phyloP scores from a whole-genome alignment of 805 yeast genomes.

The Schizosaccharomyces octosporus region DNA sequence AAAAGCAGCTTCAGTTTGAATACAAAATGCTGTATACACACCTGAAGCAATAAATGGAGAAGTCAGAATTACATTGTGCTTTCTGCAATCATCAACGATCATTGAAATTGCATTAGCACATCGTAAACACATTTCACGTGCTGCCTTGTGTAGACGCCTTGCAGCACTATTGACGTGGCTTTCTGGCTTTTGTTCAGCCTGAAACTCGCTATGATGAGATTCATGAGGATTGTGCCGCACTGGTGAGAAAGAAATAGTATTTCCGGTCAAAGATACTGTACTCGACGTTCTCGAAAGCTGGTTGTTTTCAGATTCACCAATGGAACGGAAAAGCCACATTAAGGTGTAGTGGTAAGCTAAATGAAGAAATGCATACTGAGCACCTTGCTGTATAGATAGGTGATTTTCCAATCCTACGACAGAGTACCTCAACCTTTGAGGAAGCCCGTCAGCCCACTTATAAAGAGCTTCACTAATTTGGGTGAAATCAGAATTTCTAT shows the following conservation, averaged over 20 bases:
- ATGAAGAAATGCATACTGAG: conserved; percentile 1
- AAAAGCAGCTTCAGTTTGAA: background rate
- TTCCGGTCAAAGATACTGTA: background rate
- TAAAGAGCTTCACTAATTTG: background rate
- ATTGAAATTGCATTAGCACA: background rate
- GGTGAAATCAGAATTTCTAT: background rate
- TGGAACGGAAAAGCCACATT: background rate
- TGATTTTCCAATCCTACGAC: background rate
- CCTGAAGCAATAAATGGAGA: background rate
- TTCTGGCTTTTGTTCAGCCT: background rate
- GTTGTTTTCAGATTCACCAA: background rate
- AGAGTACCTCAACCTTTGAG: background rate
- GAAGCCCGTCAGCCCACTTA: background rate
- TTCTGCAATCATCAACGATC: background rate
- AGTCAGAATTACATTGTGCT: background rate
- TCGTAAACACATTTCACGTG: background rate
- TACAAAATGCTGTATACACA: background rate
- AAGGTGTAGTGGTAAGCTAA: background rate
- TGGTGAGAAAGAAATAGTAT: background rate
- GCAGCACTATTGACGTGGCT: background rate
- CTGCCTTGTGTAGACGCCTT: background rate
- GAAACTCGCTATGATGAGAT: background rate
- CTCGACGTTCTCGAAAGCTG: background rate
- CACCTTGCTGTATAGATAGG: background rate
- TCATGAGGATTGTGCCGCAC: background rate